Base-by-base conservation (phyloP, 768 basidiomycete genomes). In the Trametes villosa region DNA sequence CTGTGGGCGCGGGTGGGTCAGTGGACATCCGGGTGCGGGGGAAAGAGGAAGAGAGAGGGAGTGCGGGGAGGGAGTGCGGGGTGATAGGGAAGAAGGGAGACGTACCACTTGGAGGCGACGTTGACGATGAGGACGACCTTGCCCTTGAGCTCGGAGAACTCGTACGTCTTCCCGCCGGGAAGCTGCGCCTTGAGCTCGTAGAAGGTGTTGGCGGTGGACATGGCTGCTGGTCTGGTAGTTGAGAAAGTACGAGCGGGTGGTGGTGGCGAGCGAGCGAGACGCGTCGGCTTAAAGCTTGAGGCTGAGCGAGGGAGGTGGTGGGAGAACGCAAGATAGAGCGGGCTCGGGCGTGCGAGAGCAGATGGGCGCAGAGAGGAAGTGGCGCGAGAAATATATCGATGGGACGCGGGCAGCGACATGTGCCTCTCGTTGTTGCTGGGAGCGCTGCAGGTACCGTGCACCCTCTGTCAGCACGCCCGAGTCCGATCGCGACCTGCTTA, bases 81-180 rank as follows among this genome's bases (percentile, higher is more conserved):
- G n/a, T n/a, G n/a, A n/a, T 45, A n/a, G 54, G 30, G 46, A 4
- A 54, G 38, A 4, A n/a, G n/a, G n/a, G n/a, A n/a, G n/a, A 70
- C 80, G 38, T 63, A 88, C 90, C 91, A 93, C 67, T 83, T 76
- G 13, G 89, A 91, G 27, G 91, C 91, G 53, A 83, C 81, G 68
- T 93, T 94, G 53, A 92, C 90, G 58, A 94, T 78, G 40, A 93
- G 79, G 38, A 91, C 88, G 18, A 87, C 84, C 73, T 91, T 92
- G 41, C 88, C 91, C 70, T 86, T 86, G 64, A 93, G 74, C 56
- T 90, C 77, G 8, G 81, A 78, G 65, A 93, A 92, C 62, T 86
- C 81, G 59, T 79, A 89, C 9, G 73, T 70, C 62, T 85, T 76
- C 29, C 78, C 81, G 36, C 76, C 76, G 1, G 89, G 87, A 29